phyloP scores from a whole-genome alignment of 371 early-diverging fungal species.

The Saksenaea vasiformis region DNA sequence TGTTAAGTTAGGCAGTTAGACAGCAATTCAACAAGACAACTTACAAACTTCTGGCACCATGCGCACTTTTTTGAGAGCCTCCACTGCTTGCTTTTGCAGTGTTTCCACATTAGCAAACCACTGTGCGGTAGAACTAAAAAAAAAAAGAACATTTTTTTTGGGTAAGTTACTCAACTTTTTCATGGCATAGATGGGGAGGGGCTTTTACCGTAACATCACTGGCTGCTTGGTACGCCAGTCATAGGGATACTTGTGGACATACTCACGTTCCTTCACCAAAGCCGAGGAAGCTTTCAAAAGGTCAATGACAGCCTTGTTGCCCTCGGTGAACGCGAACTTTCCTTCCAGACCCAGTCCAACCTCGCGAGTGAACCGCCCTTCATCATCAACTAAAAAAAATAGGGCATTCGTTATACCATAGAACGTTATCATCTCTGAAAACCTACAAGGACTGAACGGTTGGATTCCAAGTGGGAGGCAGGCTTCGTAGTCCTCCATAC shows the following conservation, averaged over 20 bases:
- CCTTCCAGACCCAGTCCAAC: conserved; percentile 61
- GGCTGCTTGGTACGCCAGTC: conserved; percentile 94
- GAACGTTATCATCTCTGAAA: background rate
- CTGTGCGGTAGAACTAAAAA: conserved; percentile 76
- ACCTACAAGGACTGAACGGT: conserved; percentile 56
- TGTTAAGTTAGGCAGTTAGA: background rate
- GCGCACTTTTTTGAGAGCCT: conserved; percentile 55
- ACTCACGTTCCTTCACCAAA: conserved; percentile 47
- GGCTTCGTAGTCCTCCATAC: conserved; percentile 91
- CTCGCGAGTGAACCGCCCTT: conserved; percentile 77
- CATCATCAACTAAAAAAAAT: conserved; percentile 73
- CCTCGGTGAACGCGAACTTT: conserved; percentile 64
- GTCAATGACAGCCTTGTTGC: conserved; percentile 62
- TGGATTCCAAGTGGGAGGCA: conserved; percentile 64
- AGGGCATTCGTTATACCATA: conserved; percentile 6
- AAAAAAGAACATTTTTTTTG: background rate
- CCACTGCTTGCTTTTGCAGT: conserved; percentile 61
- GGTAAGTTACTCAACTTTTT: background rate
- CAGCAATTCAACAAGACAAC: conserved; percentile 1
- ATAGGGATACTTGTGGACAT: conserved; percentile 85
- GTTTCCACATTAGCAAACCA: conserved; percentile 85
- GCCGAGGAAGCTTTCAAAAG: conserved; percentile 40
- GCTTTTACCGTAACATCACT: conserved; percentile 70
- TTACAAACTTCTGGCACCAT: conserved; percentile 68
- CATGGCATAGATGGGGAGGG: background rate